These are phyloP conservation scores for Astragalus glycyphyllos DNA, from an alignment of 306 rosid genomes.

Conservation along the genomic window DNA sequence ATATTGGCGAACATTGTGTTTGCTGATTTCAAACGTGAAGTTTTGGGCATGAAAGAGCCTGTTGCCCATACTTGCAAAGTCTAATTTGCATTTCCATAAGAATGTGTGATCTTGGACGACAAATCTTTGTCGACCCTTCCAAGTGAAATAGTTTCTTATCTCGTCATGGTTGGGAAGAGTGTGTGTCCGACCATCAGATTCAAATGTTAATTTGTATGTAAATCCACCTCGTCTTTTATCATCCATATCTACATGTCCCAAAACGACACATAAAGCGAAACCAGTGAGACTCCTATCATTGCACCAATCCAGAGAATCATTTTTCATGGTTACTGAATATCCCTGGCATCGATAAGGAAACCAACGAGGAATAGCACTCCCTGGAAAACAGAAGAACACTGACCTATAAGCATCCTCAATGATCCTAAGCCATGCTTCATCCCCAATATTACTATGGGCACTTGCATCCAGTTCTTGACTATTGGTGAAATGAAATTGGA, in stretches of 20 bases:
- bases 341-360: slow-evolving; percentile 23
- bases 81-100: slow-evolving; percentile 26
- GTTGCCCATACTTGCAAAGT: background rate
- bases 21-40: slow-evolving; percentile 21
- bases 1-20: background rate
- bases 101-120: slow-evolving; percentile 32
- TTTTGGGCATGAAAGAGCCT: background rate
- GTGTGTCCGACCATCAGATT: background rate
- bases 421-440: slow-evolving; percentile 31
- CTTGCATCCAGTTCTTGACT: slow-evolving; percentile 32
- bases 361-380: slow-evolving; percentile 43
- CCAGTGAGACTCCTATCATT: background rate
- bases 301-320: background rate
- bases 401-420: background rate
- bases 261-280: slow-evolving; percentile 24
- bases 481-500: slow-evolving; percentile 42
- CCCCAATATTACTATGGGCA: slow-evolving; percentile 11
- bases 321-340: slow-evolving; percentile 3
- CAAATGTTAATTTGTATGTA: slow-evolving; percentile 27
- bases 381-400: slow-evolving; percentile 43
- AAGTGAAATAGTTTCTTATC: background rate
- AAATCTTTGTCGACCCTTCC: slow-evolving; percentile 23
- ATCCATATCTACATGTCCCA: slow-evolving; percentile 6
- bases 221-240: background rate
- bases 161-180: slow-evolving; percentile 8